Evolutionary conservation across 139 green algal species (phyloP).

Genomic region (Monoraphidium neglectum): DNA sequence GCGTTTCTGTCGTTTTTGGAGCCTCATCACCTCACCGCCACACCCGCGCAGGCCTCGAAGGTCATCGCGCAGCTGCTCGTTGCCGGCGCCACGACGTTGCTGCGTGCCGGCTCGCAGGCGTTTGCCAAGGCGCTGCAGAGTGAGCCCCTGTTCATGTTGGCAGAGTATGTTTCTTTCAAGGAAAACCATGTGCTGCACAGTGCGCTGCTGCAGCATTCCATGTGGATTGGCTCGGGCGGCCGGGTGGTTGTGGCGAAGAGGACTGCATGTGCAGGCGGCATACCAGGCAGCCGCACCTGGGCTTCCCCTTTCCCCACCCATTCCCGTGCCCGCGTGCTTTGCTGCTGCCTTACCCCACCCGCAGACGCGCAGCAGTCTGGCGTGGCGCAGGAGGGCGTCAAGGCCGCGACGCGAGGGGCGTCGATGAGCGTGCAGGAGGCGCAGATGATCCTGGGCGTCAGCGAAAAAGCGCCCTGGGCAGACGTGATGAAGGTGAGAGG

Average conservation of each 20-base stretch:
- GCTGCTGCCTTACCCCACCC: background rate
- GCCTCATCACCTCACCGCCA: too few species aligned
- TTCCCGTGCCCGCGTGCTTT: too few species aligned
- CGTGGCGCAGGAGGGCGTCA: conserved; percentile 68
- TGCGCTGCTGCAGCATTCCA: background rate
- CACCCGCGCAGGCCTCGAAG: conserved; percentile 63
- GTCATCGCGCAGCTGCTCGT: conserved; percentile 89
- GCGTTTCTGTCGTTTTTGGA: too few species aligned
- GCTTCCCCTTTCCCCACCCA: too few species aligned
- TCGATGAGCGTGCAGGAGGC: conserved; percentile 79
- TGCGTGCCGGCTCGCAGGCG: conserved; percentile 80
- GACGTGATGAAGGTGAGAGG: conserved; percentile 79
- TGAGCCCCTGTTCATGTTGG: conserved; percentile 51
- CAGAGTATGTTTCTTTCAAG: background rate
- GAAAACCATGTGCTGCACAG: background rate
- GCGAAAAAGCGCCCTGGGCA: conserved; percentile 56
- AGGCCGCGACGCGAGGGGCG: conserved; percentile 10
- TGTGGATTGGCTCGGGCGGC: too few species aligned
- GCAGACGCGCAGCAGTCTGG: conserved; percentile 80
- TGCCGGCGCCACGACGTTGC: conserved; percentile 77
- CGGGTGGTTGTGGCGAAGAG: too few species aligned
- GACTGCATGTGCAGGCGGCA: too few species aligned
- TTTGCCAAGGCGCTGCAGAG: conserved; percentile 87
- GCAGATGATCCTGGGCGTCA: conserved; percentile 74
- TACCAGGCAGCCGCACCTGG: too few species aligned